Conservation (phyloP, 768 basidiomycete genomes). For the Pleurotus eryngii region DNA sequence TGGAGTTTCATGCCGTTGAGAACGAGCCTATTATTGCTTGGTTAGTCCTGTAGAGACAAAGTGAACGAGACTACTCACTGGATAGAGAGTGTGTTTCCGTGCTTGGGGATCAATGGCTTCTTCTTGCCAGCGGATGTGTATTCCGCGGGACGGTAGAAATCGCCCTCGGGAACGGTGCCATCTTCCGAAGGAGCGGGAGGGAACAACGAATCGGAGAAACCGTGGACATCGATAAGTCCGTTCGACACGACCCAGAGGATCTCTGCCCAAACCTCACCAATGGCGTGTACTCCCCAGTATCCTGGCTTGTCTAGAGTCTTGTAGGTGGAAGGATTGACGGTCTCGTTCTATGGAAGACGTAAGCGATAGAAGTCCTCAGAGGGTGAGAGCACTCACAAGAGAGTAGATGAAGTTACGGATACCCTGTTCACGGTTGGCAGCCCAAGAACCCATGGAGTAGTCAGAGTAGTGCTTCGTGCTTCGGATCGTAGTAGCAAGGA, state of each 20-base stretch:
- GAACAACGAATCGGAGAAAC: slow-evolving; percentile 75
- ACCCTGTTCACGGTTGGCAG: slow-evolving; percentile 69
- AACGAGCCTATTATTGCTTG: slow-evolving; percentile 51
- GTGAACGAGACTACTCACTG: slow-evolving; percentile 41
- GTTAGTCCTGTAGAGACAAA: background rate
- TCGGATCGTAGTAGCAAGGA: slow-evolving; percentile 84
- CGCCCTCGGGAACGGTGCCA: slow-evolving; percentile 61
- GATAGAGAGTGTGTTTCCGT: slow-evolving; percentile 84
- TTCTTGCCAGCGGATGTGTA: slow-evolving; percentile 31
- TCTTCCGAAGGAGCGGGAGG: slow-evolving; percentile 68
- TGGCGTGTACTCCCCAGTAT: slow-evolving; percentile 91
- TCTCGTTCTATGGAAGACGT: slow-evolving; percentile 38
- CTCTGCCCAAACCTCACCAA: slow-evolving; percentile 96
- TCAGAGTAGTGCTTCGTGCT: slow-evolving; percentile 72
- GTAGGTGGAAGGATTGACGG: slow-evolving; percentile 87
- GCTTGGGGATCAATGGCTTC: slow-evolving; percentile 74
- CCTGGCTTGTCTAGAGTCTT: slow-evolving; percentile 92
- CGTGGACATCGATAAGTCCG: slow-evolving; percentile 75
- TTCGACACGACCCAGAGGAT: slow-evolving; percentile 81
- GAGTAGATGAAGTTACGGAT: slow-evolving; percentile 92
- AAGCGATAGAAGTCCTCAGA: background rate
- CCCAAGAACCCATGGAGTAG: slow-evolving; percentile 95
- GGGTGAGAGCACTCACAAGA: slow-evolving; percentile 32
- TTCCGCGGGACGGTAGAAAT: slow-evolving; percentile 62
- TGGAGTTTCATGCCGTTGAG: slow-evolving; percentile 94